Percentiles rank a stretch among this genome's conserved stretches.
Evolutionary conservation across 2,329 filamentous ascomycete species (phyloP).

Genomic region (Mycogone perniciosa): DNA sequence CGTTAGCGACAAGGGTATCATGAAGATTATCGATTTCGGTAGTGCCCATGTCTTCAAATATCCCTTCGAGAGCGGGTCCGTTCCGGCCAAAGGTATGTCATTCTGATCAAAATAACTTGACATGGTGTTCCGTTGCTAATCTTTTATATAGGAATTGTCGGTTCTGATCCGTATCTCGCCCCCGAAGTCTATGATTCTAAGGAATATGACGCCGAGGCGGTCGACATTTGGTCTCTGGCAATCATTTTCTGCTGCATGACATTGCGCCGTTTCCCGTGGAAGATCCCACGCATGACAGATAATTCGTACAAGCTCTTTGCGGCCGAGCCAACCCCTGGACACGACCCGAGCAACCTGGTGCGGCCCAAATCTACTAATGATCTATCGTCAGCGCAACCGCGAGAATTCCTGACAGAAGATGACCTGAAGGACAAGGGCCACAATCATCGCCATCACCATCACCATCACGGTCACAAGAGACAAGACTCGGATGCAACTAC

Average conservation of each 20-base stretch:
- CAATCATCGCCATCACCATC: conserved; percentile 16
- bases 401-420: conserved; percentile 35
- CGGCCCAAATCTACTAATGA: conserved; percentile 40
- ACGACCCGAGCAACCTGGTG: conserved; percentile 50
- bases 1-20: conserved; percentile 90
- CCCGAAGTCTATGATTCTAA: conserved; percentile 93
- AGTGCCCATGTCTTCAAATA: conserved; percentile 96
- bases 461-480: conserved; percentile 17
- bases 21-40: conserved; percentile 99
- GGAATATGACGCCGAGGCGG: conserved; percentile 88
- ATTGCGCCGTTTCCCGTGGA: conserved; percentile 91
- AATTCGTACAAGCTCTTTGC: conserved; percentile 95
- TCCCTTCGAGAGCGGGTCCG: conserved; percentile 74
- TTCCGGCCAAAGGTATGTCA: conserved; percentile 32
- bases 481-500: conserved; percentile 15
- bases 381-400: conserved; percentile 31
- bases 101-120: not conserved
- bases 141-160: conserved; percentile 49
- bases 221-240: conserved; percentile 95
- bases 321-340: conserved; percentile 71
- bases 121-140: not conserved
- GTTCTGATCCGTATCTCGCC: conserved; percentile 91
- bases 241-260: conserved; percentile 99
- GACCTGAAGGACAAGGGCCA: conserved; percentile 22
- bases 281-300: conserved; percentile 82